phyloP scores from a whole-genome alignment of 2,329 filamentous ascomycete species.

The Arthrobotrys entomopaga region DNA sequence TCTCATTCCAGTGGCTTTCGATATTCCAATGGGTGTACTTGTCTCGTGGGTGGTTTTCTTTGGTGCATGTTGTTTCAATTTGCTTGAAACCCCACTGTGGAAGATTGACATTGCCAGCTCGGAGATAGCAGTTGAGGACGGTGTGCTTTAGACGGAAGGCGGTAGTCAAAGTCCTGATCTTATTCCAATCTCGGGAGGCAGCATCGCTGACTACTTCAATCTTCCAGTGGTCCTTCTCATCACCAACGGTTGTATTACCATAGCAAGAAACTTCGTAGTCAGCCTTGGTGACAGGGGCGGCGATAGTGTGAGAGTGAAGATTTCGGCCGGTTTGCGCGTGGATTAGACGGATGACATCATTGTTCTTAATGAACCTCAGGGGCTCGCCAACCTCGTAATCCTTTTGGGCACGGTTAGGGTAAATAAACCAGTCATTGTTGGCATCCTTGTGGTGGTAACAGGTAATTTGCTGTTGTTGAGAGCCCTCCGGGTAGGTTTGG shows the following conservation, averaged over 20 bases:
- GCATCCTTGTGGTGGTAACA: slow-evolving; percentile 99
- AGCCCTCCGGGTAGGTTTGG: slow-evolving; percentile 94
- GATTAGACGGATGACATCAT: slow-evolving; percentile 82
- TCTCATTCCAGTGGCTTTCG: slow-evolving; percentile 92
- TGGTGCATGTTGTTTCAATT: slow-evolving; percentile 95
- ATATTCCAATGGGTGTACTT: slow-evolving; percentile 99
- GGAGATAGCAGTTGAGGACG: slow-evolving; percentile 87
- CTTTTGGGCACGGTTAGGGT: slow-evolving; percentile 82
- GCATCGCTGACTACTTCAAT: slow-evolving; percentile 92
- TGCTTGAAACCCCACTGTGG: slow-evolving; percentile 99
- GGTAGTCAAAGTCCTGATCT: slow-evolving; percentile 89
- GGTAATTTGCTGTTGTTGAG: slow-evolving; percentile 92
- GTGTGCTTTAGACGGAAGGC: slow-evolving; percentile 88
- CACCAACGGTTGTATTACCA: slow-evolving; percentile 92
- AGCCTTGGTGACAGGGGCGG: slow-evolving; percentile 86
- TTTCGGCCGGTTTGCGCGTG: slow-evolving; percentile 97
- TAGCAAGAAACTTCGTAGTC: slow-evolving; percentile 96
- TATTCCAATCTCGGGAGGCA: slow-evolving; percentile 83
- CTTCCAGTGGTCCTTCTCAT: slow-evolving; percentile 97
- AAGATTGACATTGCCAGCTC: slow-evolving; percentile 93
- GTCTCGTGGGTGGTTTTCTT: slow-evolving; percentile 90
- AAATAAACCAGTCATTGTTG: slow-evolving; percentile 99
- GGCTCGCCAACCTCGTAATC: slow-evolving; percentile 78
- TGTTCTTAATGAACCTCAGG: slow-evolving; percentile 79
- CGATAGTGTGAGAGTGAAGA: slow-evolving; percentile 90